Conservation (phyloP, 2,329 filamentous ascomycete species). For the Ascochyta koolunga region DNA sequence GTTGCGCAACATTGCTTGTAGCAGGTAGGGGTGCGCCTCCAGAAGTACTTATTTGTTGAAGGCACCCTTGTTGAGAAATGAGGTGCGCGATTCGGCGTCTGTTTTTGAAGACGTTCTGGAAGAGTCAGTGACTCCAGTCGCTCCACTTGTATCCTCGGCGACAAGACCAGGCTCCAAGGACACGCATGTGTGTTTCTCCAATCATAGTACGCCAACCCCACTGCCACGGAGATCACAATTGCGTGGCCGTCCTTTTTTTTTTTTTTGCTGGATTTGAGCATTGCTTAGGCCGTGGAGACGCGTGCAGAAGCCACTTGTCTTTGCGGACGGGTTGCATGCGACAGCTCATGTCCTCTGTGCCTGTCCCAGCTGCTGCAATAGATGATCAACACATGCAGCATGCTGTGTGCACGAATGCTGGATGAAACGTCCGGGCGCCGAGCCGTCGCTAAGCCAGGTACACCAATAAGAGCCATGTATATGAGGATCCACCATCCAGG, state of each 20-base stretch:
- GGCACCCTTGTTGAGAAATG: slow-evolving; percentile 25
- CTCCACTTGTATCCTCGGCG: slow-evolving; percentile 26
- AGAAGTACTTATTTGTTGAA: slow-evolving; percentile 1
- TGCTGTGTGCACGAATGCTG: slow-evolving; percentile 15
- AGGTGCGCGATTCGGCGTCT: slow-evolving; percentile 24
- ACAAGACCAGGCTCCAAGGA: slow-evolving; percentile 24
- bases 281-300: neutral
- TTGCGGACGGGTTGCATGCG: slow-evolving; percentile 7
- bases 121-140: slow-evolving; percentile 24
- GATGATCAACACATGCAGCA: slow-evolving; percentile 27
- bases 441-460: slow-evolving; percentile 37
- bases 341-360: slow-evolving; percentile 21
- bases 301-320: slow-evolving; percentile 4
- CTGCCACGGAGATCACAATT: slow-evolving; percentile 37
- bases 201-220: slow-evolving; percentile 24
- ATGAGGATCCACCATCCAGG: slow-evolving; percentile 20
- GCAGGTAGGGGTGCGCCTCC: slow-evolving; percentile 9
- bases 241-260: slow-evolving; percentile 30
- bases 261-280: slow-evolving; percentile 8
- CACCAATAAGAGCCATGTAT: slow-evolving; percentile 33
- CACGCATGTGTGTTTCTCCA: slow-evolving; percentile 24
- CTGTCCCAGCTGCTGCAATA: slow-evolving; percentile 25
- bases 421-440: slow-evolving; percentile 24
- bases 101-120: slow-evolving; percentile 31
- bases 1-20: neutral